These are phyloP conservation scores for Diversispora epigaea DNA, from an alignment of 192 early-diverging fungal species.

Conservation along the genomic window DNA sequence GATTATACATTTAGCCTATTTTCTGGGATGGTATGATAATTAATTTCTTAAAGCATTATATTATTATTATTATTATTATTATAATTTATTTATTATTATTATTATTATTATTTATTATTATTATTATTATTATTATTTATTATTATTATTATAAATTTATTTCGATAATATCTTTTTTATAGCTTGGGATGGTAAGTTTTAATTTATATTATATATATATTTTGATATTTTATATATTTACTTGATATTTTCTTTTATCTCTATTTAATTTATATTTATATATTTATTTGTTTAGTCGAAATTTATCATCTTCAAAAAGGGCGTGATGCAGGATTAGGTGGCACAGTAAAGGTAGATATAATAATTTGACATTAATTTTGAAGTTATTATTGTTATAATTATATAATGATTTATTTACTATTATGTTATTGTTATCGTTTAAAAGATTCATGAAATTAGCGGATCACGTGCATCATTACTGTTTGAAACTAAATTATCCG, in stretches of 20 bases:
- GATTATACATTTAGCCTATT: conserved; percentile 39
- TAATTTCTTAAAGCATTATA: too few relatives aligned
- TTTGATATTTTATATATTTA: too few relatives aligned
- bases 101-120: conserved; percentile 55
- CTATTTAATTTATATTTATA: not conserved
- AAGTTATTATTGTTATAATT: not conserved
- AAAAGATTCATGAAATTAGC: conserved; percentile 69
- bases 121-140: conserved; percentile 26
- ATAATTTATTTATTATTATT: not conserved
- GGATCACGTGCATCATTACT: conserved; percentile 76
- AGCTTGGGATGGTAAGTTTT: conserved; percentile 46
- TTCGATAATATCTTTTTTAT: not conserved
- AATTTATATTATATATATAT: too few relatives aligned
- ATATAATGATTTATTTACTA: not conserved
- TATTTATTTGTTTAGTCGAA: conserved; percentile 61
- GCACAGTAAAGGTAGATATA: conserved; percentile 46
- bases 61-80: conserved; percentile 45
- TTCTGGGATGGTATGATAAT: conserved; percentile 51
- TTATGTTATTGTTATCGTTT: not conserved
- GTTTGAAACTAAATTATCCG: conserved; percentile 65
- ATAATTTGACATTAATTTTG: too few relatives aligned
- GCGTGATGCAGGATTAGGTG: conserved; percentile 60
- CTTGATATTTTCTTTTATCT: too few relatives aligned
- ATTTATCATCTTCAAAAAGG: conserved; percentile 92
- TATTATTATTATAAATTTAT: conserved; percentile 7